phyloP scores from a whole-genome alignment of 108 stramenopile genomes.

The Nitzschia sp. region DNA sequence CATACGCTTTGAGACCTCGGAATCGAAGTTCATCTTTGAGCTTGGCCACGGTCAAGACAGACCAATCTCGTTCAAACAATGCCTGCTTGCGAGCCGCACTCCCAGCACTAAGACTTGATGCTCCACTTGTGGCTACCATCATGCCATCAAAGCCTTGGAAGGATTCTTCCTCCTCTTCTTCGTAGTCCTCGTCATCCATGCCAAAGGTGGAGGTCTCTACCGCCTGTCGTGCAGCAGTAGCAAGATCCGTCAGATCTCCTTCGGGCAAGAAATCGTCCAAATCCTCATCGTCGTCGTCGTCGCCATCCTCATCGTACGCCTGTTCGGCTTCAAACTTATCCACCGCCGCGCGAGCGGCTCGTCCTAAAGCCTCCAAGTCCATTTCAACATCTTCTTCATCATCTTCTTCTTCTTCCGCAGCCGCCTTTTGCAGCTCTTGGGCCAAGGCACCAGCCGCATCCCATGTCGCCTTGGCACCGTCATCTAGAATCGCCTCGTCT shows the following conservation, averaged over 20 bases:
- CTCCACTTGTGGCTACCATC: background rate
- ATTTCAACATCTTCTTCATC: constrained; percentile 11
- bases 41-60: constrained; percentile 9
- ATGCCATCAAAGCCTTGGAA: background rate
- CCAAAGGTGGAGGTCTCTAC: constrained; percentile 9
- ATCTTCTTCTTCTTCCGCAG: constrained; percentile 17
- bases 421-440: constrained; percentile 7
- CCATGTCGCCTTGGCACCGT: constrained; percentile 36
- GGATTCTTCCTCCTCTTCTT: constrained; percentile 5
- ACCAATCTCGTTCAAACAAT: constrained; percentile 18
- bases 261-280: background rate
- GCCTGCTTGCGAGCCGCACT: background rate
- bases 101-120: background rate
- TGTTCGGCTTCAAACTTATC: constrained; percentile 6
- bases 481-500: constrained; percentile 24
- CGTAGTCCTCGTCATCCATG: background rate
- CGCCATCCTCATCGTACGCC: constrained; percentile 14
- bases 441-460: constrained; percentile 39
- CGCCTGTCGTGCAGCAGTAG: constrained; percentile 24
- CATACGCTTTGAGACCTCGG: constrained; percentile 20
- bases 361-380: constrained; percentile 21
- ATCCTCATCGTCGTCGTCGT: constrained; percentile 22
- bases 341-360: constrained; percentile 35
- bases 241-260: constrained; percentile 18
- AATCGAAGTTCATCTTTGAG: constrained; percentile 13